Evolutionary conservation across 2,329 filamentous ascomycete species (phyloP), one percentile per base, ranked within the genome.

Genomic region (Fusarium sp.): DNA sequence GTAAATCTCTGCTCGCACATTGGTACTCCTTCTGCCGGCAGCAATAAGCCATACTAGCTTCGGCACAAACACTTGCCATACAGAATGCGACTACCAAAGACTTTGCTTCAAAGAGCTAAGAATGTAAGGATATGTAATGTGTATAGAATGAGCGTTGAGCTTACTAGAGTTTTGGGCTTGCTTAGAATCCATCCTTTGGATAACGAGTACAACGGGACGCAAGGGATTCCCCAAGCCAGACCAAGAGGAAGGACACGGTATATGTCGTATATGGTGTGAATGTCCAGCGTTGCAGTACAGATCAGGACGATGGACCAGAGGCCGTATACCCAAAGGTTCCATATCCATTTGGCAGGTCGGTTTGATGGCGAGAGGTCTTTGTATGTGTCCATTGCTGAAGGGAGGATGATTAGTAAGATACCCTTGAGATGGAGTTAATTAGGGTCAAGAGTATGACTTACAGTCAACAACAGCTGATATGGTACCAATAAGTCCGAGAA

Each of bases 211-310:
- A 35, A 13, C 1, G 58, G 68, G 2, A 70, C 61, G 22, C 68
- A 70, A 9, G 68, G 68, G 20, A 70, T 57, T 6, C 64, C 68
- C 68, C 68, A 70, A 14, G 58, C 52, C 15, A 69, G n/a, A n/a
- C 68, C 65, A 26, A 70, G 64, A 20, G 68, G 68, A 2, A 70
- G 56, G 10, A 70, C 57, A 10, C 65, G 58, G 7, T 69, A 70
- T 6, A 70, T 64, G 10, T 70, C 68, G 12, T 64, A 69, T n/a
- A 69, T 11, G 4, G 68, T 69, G 20, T 69, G 26, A 22, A 59
- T 15, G 26, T 59, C 68, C 14, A 69, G n/a, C 1, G 39, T 52
- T 3, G 17, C 22, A 28, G 68, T 69, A 4, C 58, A 70, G 17
- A 18, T 17, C 0, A 64, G 8, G 5, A 70, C 48, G 6, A 69